Evolutionary conservation across 139 green algal genomes (phyloP).

Genomic region (Chlorella sorokiniana): DNA sequence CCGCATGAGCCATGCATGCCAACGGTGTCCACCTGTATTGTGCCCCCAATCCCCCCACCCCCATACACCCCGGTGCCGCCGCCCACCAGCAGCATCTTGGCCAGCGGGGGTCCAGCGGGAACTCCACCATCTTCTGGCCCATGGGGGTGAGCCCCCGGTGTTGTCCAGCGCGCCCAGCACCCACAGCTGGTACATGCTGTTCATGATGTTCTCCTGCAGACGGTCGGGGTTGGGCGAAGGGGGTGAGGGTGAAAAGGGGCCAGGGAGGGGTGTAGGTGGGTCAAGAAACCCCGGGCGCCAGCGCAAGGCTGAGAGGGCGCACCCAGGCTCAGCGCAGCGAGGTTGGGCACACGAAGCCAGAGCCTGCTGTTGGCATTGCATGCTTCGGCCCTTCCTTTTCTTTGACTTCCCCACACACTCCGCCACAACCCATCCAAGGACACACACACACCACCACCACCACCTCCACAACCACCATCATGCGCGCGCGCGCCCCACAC

Average conservation of each 20-base stretch:
- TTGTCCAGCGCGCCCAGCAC: constrained; percentile 88
- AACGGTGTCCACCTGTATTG: no score
- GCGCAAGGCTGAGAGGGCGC: neutral
- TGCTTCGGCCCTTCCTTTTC: neutral
- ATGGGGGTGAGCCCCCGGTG: constrained; percentile 68
- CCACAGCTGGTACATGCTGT: constrained; percentile 98
- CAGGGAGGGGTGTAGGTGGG: neutral
- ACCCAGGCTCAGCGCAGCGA: no score
- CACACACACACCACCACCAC: neutral
- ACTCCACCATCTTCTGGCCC: constrained; percentile 94
- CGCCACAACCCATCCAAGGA: neutral
- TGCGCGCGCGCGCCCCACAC: neutral
- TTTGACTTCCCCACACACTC: neutral
- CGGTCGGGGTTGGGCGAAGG: neutral
- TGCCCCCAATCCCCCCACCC: neutral
- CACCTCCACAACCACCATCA: neutral
- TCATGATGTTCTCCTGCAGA: constrained; percentile 84
- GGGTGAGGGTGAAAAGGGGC: neutral
- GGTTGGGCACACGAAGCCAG: no score
- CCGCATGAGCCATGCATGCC: no score
- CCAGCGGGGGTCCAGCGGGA: constrained; percentile 96
- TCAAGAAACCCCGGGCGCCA: neutral
- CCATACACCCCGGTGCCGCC: neutral
- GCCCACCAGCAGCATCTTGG: constrained; percentile 92
- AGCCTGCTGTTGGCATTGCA: no score